Evolutionary conservation across 1,284 basidiomycete species (phyloP), one percentile per base, ranked within the genome.

Genomic region (Pseudozyma hubeiensis): DNA sequence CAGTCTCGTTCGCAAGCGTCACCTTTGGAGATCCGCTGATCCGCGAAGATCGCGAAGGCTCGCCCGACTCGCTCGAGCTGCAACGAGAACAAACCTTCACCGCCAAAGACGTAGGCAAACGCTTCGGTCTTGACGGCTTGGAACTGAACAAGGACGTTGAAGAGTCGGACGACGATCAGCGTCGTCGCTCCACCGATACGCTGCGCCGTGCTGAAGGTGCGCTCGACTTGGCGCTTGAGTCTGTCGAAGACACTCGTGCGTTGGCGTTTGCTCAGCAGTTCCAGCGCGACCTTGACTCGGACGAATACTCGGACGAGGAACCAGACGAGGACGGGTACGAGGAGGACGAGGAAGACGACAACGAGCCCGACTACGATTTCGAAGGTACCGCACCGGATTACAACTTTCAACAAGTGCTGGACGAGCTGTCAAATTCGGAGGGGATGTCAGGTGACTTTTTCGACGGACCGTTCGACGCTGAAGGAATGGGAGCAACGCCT

Each of bases 111-210:
- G 61, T 73, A 14, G 69, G 64, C 34, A 56, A 47, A 19, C 64
- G 49, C 3, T 41, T 63, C 9, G 53, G 39, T 1, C 61, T 39
- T 16, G 43, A 58, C 10, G 46, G 33, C 7, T 14, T 40, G 1
- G 58, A 55, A 4, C 35, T 49, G 13, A 43, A 55, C 35, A 62
- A 64, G 47, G 59, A 66, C 17, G 49, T 60, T 3, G 64, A 62
- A 33, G 70, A 67, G 30, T 64, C 66, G 3, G 61, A 61, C 7
- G 65, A 65, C 40, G 64, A 73, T 31, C 62, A 64, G 48, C 70
- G 75, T 16, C 60, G 75, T 3, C 53, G 73, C 19, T 78, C 75
- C 13, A 78, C 67, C 39, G 75, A 78, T 34, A 78, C 75, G 7
- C 49, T 77, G 41, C 66, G 75, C 14, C 58, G 40, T 17, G 65